Evolutionary conservation across 208 protist genomes (phyloP).

Genomic region (Trypanosoma conorhini): DNA sequence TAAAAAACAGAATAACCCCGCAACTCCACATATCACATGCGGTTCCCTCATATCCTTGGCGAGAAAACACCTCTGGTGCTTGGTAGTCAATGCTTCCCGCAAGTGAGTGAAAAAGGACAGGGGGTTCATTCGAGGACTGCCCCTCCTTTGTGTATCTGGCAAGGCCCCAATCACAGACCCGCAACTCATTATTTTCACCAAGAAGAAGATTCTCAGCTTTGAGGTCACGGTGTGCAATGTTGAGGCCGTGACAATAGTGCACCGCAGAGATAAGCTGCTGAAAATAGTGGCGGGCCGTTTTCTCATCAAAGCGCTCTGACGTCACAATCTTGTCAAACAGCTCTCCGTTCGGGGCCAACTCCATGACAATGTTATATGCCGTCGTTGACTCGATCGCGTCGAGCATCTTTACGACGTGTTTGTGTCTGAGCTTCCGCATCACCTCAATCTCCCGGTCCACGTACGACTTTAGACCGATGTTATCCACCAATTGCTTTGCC

Average conservation of each 20-base stretch:
- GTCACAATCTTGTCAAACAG: slow-evolving; percentile 98
- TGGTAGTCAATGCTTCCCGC: slow-evolving; percentile 91
- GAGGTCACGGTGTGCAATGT: slow-evolving; percentile 93
- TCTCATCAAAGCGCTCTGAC: slow-evolving; percentile 80
- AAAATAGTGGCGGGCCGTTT: slow-evolving; percentile 86
- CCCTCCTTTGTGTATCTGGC: slow-evolving; percentile 88
- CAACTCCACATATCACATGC: slow-evolving; percentile 97
- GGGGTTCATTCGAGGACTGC: slow-evolving; percentile 48
- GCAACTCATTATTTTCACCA: slow-evolving; percentile 76
- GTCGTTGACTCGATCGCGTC: slow-evolving; percentile 97
- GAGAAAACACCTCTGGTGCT: slow-evolving; percentile 87
- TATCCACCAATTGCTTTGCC: slow-evolving; percentile 73
- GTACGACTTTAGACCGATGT: slow-evolving; percentile 68
- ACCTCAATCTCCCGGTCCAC: slow-evolving; percentile 96
- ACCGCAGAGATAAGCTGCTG: slow-evolving; percentile 92
- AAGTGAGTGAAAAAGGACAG: slow-evolving; percentile 78
- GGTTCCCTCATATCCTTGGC: slow-evolving; percentile 92
- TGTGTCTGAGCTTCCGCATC: slow-evolving; percentile 96
- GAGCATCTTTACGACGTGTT: slow-evolving; percentile 92
- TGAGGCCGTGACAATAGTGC: slow-evolving; percentile 91
- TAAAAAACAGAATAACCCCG: slow-evolving; percentile 98
- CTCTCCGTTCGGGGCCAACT: slow-evolving; percentile 97
- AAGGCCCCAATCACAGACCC: slow-evolving; percentile 93
- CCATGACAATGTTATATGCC: slow-evolving; percentile 98
- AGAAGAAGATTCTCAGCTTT: slow-evolving; percentile 94